phyloP scores from a whole-genome alignment of 768 basidiomycete genomes.

The Pholiota conissans region DNA sequence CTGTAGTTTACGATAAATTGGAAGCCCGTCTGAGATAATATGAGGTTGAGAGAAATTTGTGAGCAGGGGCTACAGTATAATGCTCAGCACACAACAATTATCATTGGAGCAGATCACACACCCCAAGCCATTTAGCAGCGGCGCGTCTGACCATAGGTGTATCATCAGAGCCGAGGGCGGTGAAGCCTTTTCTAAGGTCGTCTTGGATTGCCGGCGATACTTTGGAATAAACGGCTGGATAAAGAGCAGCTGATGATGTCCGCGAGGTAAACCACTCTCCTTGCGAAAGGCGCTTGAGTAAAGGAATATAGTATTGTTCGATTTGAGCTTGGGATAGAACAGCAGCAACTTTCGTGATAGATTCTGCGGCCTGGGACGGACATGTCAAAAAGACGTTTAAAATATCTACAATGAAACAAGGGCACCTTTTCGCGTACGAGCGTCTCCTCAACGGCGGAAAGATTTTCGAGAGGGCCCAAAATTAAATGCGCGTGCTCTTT shows the following conservation, averaged over 20 bases:
- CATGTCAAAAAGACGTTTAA: conserved; percentile 11
- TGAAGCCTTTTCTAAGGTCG: conserved; percentile 85
- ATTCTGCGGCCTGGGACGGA: conserved; percentile 80
- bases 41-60: conserved; percentile 78
- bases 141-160: conserved; percentile 99
- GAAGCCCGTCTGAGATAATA: conserved; percentile 83
- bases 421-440: conserved; percentile 94
- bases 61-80: conserved; percentile 61
- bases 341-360: conserved; percentile 85
- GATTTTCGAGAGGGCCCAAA: conserved; percentile 90
- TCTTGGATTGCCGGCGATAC: conserved; percentile 75
- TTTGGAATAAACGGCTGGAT: conserved; percentile 85
- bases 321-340: conserved; percentile 78
- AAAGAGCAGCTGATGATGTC: conserved; percentile 93
- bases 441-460: conserved; percentile 97
- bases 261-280: conserved; percentile 99
- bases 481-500: conserved; percentile 82
- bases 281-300: conserved; percentile 82
- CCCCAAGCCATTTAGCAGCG: conserved; percentile 94
- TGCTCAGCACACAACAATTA: conserved; percentile 11
- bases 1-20: conserved; percentile 91
- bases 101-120: conserved; percentile 42
- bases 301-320: conserved; percentile 89
- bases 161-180: conserved; percentile 84
- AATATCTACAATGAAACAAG: conserved; percentile 11